These are phyloP conservation scores for Candida railenensis DNA, from an alignment of 805 yeast genomes.

Conservation along the genomic window DNA sequence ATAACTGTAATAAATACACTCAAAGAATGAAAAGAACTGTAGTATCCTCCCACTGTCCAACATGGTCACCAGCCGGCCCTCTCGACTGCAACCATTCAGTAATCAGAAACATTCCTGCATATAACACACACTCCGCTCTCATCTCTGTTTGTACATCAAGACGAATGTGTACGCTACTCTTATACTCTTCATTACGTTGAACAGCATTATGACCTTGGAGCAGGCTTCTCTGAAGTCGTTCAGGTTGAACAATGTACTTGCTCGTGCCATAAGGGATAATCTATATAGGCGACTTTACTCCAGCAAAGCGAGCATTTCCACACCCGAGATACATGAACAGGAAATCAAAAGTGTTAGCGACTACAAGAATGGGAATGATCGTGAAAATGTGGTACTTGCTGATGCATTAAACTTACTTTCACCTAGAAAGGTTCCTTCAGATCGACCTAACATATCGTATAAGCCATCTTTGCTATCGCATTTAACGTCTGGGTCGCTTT, in stretches of 20 bases:
- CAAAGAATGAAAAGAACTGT: neutral
- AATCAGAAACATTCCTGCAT: neutral
- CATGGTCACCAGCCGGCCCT: neutral
- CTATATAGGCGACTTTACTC: neutral
- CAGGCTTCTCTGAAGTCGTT: constrained; percentile 1
- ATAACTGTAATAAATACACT: neutral
- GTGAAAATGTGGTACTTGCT: constrained; percentile 24
- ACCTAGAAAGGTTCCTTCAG: constrained; percentile 13
- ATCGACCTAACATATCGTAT: constrained; percentile 11
- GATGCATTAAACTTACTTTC: constrained; percentile 37
- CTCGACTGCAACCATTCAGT: neutral
- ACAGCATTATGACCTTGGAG: neutral
- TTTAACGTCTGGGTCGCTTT: constrained; percentile 9
- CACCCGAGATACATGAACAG: neutral
- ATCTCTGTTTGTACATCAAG: too few species aligned
- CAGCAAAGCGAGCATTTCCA: neutral
- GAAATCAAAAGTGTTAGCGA: neutral
- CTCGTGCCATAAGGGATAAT: neutral
- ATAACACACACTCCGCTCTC: neutral
- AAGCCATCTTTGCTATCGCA: constrained; percentile 34
- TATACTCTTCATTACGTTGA: neutral
- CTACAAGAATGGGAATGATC: neutral
- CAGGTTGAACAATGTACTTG: neutral
- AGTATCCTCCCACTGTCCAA: neutral
- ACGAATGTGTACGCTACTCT: too few species aligned